Base-by-base conservation (phyloP, 2,329 filamentous ascomycete species). In the Ophiocordyceps camponoti-leonardi region DNA sequence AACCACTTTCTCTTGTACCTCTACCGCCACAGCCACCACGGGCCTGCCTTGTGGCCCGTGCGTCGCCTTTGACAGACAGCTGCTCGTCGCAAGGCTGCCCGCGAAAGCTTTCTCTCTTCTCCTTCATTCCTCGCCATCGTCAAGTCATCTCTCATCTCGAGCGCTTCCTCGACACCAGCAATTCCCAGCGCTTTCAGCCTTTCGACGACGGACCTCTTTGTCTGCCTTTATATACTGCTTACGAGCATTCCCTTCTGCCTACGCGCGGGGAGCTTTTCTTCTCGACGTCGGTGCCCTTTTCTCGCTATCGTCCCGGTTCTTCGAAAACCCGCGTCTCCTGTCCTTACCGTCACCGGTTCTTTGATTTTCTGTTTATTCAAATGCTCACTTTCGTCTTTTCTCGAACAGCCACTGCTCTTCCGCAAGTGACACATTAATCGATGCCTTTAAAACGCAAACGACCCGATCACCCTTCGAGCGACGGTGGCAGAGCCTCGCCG, bases 391-490 rank as follows among this genome's bases (percentile, higher is more conserved):
- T 22, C 13, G 16, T 12, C 14, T 18, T 14, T 12, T 14, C n/a
- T 35, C 12, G 6, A 23, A n/a, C 20, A 41, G 19, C 20, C 37
- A 7, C 23, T 11, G 2, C 13, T 23, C 20, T 26, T n/a, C 11
- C 54, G 50, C 59, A 52, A 60, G 64, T 64, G 62, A 59, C 50
- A 54, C n/a, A n/a, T n/a, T 62, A 60, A 54, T 20, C 53, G 49
- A 77, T 78, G 74, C 67, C 72, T 64, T 68, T 70, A 26, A 78
- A 78, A 63, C 69, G 75, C 54, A 79, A 78, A 68, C 70, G 73
- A 59, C 64, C 66, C 56, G 71, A 75, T 43, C 65, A 73, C 51
- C 61, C 60, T 44, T 63, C 64, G 49, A 60, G 62, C 49, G 73
- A 77, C 47, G 66, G 63, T 46, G 62, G 62, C 50, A 68, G 78